phyloP scores from a whole-genome alignment of 805 yeast species.

The Ascoidea rubescens region DNA sequence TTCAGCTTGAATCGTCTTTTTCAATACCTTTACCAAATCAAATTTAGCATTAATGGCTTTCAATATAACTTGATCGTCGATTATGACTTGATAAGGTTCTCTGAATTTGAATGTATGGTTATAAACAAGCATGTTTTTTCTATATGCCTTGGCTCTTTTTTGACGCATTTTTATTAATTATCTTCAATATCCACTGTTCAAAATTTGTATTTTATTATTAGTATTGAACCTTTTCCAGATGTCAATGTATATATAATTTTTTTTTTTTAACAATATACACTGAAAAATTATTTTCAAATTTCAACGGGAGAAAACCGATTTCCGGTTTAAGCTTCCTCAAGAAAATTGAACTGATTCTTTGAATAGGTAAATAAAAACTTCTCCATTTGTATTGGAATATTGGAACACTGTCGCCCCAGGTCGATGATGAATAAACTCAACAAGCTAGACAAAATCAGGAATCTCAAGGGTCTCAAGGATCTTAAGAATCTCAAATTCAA shows the following conservation, averaged over 20 bases:
- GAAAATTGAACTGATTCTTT: constrained; percentile 3
- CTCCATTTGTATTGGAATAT: no score
- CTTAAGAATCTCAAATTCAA: no score
- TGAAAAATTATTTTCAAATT: background rate
- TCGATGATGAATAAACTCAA: no score
- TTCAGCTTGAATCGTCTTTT: constrained; percentile 73
- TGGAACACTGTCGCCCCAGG: no score
- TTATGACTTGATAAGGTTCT: constrained; percentile 82
- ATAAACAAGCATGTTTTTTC: constrained; percentile 82
- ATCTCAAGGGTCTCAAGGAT: no score
- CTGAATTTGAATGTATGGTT: constrained; percentile 81
- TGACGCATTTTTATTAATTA: constrained; percentile 59
- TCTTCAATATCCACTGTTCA: background rate
- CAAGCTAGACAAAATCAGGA: no score
- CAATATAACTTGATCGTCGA: constrained; percentile 67
- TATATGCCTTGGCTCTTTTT: constrained; percentile 86
- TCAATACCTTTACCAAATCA: constrained; percentile 70
- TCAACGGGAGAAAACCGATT: background rate
- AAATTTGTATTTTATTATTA: background rate
- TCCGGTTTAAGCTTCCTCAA: background rate
- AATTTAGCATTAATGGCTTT: constrained; percentile 54
- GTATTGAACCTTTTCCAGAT: background rate
- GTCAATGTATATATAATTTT: background rate
- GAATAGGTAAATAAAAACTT: no score
- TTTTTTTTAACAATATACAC: background rate